A percentile compares a stretch with the other conserved stretches of the same genome.
Evolutionary conservation across 2,329 filamentous ascomycete species (phyloP).

Genomic region (Gnomoniopsis smithogilvyi): DNA sequence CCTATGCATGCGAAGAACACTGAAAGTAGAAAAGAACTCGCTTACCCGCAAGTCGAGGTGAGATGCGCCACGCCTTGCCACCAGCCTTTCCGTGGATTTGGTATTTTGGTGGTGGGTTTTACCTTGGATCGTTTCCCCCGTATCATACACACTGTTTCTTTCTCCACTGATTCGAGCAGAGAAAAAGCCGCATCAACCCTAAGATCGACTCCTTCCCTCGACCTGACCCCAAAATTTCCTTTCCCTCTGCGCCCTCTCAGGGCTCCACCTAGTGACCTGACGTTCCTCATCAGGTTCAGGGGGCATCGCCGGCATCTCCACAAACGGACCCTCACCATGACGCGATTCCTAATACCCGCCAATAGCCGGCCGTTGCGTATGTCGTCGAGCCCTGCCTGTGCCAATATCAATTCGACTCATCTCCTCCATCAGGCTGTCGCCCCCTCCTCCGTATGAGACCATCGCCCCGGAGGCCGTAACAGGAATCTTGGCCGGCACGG

Average conservation of each 20-base stretch:
- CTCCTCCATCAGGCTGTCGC: conserved; percentile 61
- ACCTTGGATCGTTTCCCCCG: not conserved
- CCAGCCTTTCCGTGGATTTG: not conserved
- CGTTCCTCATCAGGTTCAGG: not conserved
- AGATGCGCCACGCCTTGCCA: not conserved
- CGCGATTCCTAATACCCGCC: conserved; percentile 12
- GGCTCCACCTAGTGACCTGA: not conserved
- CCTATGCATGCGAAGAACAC: not conserved
- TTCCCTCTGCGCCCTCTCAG: not conserved
- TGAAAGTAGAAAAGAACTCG: not conserved
- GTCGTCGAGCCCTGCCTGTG: conserved; percentile 53
- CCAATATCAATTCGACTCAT: conserved; percentile 67
- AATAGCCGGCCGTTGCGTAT: conserved; percentile 22
- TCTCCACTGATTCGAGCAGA: not conserved
- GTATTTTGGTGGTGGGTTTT: not conserved
- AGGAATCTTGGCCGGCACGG: conserved; percentile 69
- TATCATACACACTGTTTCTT: not conserved
- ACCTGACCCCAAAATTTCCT: not conserved
- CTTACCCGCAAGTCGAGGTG: too few species aligned
- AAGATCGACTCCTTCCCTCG: conserved; percentile 7
- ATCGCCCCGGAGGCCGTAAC: conserved; percentile 45
- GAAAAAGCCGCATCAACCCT: not conserved
- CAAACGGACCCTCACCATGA: not conserved
- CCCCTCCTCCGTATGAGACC: conserved; percentile 22
- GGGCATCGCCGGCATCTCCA: not conserved